phyloP scores from a whole-genome alignment of 75 land plant genomes.

The Pseudotsuga menziesii region DNA sequence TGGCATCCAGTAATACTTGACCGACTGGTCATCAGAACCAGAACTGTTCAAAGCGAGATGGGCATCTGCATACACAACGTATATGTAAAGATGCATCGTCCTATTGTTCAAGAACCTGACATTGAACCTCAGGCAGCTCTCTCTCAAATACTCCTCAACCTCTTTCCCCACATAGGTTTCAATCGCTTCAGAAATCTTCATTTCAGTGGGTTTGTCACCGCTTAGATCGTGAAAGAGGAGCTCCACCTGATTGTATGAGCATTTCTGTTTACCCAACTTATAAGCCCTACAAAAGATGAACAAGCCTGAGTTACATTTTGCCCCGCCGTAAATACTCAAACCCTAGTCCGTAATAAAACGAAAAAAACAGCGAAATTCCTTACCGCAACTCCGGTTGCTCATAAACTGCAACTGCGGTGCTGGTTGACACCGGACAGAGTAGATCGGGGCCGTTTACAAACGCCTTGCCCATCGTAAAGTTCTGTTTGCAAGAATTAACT shows the following conservation, averaged over 20 bases:
- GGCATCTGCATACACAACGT: too few relatives aligned
- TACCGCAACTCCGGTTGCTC: too few relatives aligned
- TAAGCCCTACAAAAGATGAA: slow-evolving; percentile 35
- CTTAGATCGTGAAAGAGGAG: slow-evolving; percentile 11
- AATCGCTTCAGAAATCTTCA: slow-evolving; percentile 35
- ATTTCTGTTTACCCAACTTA: slow-evolving; percentile 48
- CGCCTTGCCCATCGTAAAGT: too few relatives aligned
- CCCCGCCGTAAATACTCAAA: background rate
- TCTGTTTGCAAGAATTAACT: too few relatives aligned
- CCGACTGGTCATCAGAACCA: too few relatives aligned
- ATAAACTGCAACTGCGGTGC: too few relatives aligned
- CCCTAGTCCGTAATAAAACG: background rate
- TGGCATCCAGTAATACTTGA: too few relatives aligned
- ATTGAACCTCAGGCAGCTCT: slow-evolving; percentile 40
- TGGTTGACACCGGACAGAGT: too few relatives aligned
- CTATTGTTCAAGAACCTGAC: too few relatives aligned
- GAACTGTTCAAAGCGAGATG: too few relatives aligned
- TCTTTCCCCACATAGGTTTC: slow-evolving; percentile 31
- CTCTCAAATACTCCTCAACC: slow-evolving; percentile 32
- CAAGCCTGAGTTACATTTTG: background rate
- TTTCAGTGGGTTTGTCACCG: background rate
- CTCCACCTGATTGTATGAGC: slow-evolving; percentile 49
- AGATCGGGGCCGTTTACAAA: too few relatives aligned
- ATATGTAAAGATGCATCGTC: too few relatives aligned
- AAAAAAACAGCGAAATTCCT: background rate